These are phyloP conservation scores for Russula compacta DNA, from an alignment of 768 basidiomycete species.

Conservation along the genomic window DNA sequence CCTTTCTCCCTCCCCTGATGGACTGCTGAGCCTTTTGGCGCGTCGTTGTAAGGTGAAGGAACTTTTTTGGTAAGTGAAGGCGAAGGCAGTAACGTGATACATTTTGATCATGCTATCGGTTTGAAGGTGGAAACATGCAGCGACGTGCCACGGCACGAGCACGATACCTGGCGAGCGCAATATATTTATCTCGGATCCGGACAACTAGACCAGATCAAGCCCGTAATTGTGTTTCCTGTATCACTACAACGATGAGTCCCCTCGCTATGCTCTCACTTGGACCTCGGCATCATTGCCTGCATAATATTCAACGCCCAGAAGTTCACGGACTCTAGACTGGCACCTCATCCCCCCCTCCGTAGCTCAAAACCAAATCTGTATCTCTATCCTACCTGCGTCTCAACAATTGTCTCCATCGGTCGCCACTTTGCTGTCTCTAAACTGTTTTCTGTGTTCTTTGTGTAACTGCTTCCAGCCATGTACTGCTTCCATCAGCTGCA, in stretches of 20 bases:
- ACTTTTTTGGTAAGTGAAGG: conserved; percentile 55
- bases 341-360: background rate
- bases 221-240: background rate
- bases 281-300: background rate
- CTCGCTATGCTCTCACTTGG: background rate
- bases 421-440: background rate
- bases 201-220: conserved; percentile 18
- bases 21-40: background rate
- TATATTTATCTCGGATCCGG: conserved; percentile 43
- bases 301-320: background rate
- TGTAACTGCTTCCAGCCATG: background rate
- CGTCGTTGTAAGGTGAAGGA: conserved; percentile 49
- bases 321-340: background rate
- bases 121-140: conserved; percentile 76
- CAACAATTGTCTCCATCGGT: background rate
- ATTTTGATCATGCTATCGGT: background rate
- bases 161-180: conserved; percentile 48
- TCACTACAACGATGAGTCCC: background rate
- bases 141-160: conserved; percentile 57
- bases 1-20: background rate
- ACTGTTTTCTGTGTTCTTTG: background rate
- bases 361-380: background rate
- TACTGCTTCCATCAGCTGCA: background rate
- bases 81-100: no score
- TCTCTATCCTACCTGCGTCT: background rate